Conservation (phyloP, 129 eudicot species). For the Apium graveolens region DNA sequence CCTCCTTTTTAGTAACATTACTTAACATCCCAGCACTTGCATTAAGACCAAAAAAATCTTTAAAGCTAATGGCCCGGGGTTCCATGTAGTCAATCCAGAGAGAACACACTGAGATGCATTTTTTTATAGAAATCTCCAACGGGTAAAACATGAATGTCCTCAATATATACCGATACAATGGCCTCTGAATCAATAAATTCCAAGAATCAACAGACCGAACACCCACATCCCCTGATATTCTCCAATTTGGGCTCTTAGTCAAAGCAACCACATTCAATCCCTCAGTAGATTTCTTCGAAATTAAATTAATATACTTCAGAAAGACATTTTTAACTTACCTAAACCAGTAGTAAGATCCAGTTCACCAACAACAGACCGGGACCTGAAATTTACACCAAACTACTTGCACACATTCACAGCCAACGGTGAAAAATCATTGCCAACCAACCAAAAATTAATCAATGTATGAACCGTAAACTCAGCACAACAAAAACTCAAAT, state of each 20-base stretch:
- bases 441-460: slow-evolving; percentile 79
- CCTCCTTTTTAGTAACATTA: slow-evolving; percentile 18
- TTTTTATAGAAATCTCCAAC: slow-evolving; percentile 62
- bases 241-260: slow-evolving; percentile 31
- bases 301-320: slow-evolving; percentile 57
- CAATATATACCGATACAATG: slow-evolving; percentile 70
- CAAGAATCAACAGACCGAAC: slow-evolving; percentile 42
- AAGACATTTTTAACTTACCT: slow-evolving; percentile 70
- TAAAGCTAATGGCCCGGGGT: slow-evolving; percentile 63
- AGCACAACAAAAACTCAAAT: slow-evolving; percentile 35
- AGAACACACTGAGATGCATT: slow-evolving; percentile 72
- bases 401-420: slow-evolving; percentile 53
- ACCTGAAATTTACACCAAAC: slow-evolving; percentile 50
- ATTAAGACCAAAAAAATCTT: slow-evolving; percentile 48
- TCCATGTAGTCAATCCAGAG: slow-evolving; percentile 69
- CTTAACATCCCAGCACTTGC: slow-evolving; percentile 20
- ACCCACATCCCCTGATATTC: slow-evolving; percentile 33
- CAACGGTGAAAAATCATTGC: slow-evolving; percentile 84
- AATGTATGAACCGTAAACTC: slow-evolving; percentile 59
- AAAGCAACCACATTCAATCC: slow-evolving; percentile 33
- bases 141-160: slow-evolving; percentile 84
- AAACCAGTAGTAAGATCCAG: slow-evolving; percentile 62
- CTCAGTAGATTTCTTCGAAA: slow-evolving; percentile 23
- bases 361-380: slow-evolving; percentile 59
- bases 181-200: slow-evolving; percentile 77